Percentiles rank a stretch among this genome's conserved stretches.
Conservation (phyloP, 345 rosid genomes). For the Alliaria petiolata region DNA sequence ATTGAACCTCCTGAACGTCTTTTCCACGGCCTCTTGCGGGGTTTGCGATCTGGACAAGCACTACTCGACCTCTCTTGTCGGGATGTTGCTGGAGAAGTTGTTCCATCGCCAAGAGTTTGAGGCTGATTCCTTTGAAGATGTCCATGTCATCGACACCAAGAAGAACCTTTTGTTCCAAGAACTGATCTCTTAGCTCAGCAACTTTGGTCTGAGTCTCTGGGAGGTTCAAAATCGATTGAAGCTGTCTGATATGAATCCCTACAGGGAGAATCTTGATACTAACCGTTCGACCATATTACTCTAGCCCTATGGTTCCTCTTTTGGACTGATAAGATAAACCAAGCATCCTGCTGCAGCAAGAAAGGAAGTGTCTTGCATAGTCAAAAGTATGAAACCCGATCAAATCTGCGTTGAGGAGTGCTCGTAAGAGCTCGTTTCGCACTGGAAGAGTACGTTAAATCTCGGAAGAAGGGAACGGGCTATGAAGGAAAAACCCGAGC, state of each 20-base stretch:
- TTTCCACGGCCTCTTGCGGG: slow-evolving; percentile 95
- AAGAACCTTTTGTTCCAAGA: slow-evolving; percentile 57
- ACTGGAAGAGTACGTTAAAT: slow-evolving; percentile 89
- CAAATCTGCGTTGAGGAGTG: slow-evolving; percentile 77
- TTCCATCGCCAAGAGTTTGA: slow-evolving; percentile 94
- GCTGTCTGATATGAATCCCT: slow-evolving; percentile 87
- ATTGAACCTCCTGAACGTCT: slow-evolving; percentile 77
- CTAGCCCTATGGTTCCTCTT: slow-evolving; percentile 86
- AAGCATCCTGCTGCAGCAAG: slow-evolving; percentile 95
- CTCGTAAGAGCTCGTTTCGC: slow-evolving; percentile 75
- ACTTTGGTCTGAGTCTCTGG: slow-evolving; percentile 71
- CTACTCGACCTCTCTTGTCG: slow-evolving; percentile 61
- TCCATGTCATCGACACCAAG: slow-evolving; percentile 98
- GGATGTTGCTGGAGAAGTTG: slow-evolving; percentile 79
- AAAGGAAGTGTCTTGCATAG: slow-evolving; percentile 91
- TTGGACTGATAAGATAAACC: slow-evolving; percentile 88
- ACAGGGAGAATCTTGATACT: slow-evolving; percentile 93
- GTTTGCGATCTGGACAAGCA: slow-evolving; percentile 91
- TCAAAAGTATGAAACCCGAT: slow-evolving; percentile 95
- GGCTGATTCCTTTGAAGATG: slow-evolving; percentile 88
- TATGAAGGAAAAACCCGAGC: slow-evolving; percentile 92
- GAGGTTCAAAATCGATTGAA: slow-evolving; percentile 67
- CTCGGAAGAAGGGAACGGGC: slow-evolving; percentile 94
- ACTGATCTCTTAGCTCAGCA: slow-evolving; percentile 57
- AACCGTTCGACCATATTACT: slow-evolving; percentile 83